Evolutionary conservation across 805 yeast genomes (phyloP).

Genomic region (Cyberlindnera mycetangii): DNA sequence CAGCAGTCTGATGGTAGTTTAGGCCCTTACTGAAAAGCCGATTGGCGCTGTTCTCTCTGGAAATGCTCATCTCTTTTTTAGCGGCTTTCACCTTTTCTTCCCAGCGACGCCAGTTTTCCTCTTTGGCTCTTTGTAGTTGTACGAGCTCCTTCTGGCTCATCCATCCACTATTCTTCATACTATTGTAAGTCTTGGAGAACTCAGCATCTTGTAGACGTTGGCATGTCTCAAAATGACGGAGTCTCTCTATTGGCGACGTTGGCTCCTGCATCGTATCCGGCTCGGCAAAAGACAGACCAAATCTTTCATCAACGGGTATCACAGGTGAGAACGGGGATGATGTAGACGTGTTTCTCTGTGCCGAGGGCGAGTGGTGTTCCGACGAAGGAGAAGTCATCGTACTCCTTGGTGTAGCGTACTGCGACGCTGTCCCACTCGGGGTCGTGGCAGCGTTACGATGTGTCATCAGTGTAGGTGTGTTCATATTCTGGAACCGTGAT

Average conservation of each 20-base stretch:
- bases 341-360: not conserved
- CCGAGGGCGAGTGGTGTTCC: not conserved
- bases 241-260: conserved; percentile 18
- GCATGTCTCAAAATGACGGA: conserved; percentile 19
- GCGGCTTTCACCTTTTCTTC: conserved; percentile 20
- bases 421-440: not conserved
- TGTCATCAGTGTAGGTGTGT: conserved; percentile 1
- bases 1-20: not conserved
- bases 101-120: conserved; percentile 26
- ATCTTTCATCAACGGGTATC: conserved; percentile 24
- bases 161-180: conserved; percentile 27
- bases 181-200: conserved; percentile 18
- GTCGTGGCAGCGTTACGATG: not conserved
- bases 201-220: conserved; percentile 22
- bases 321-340: conserved; percentile 22
- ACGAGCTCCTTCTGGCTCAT: conserved; percentile 21
- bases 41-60: not conserved
- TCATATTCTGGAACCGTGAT: not conserved
- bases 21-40: not conserved
- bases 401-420: not conserved
- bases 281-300: conserved; percentile 24
- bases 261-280: conserved; percentile 13
- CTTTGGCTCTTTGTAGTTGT: conserved; percentile 19
- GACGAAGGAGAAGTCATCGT: not conserved
- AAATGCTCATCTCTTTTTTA: conserved; percentile 5